phyloP scores from a whole-genome alignment of 2,329 filamentous ascomycete genomes.

The Metarhizium brunneum region DNA sequence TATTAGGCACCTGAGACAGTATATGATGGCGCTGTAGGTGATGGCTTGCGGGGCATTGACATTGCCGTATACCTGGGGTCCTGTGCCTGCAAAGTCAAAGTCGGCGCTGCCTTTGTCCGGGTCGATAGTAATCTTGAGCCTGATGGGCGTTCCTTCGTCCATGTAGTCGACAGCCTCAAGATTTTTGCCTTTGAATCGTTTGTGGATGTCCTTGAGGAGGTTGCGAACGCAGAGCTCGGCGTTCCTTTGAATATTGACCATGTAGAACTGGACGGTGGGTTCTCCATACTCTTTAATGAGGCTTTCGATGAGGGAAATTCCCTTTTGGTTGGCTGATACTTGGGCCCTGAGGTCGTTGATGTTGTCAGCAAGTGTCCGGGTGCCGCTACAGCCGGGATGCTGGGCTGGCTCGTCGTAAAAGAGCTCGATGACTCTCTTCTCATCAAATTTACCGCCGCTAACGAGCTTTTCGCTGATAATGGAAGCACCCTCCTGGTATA shows the following conservation, averaged over 20 bases:
- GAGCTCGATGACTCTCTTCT: slow-evolving; percentile 63
- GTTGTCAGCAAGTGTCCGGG: slow-evolving; percentile 70
- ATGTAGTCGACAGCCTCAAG: slow-evolving; percentile 69
- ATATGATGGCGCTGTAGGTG: slow-evolving; percentile 80
- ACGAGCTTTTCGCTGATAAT: slow-evolving; percentile 63
- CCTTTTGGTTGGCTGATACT: slow-evolving; percentile 76
- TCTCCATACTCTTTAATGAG: slow-evolving; percentile 73
- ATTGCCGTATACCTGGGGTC: slow-evolving; percentile 70
- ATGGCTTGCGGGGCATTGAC: slow-evolving; percentile 76
- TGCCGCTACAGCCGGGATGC: slow-evolving; percentile 68
- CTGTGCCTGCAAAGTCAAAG: slow-evolving; percentile 75
- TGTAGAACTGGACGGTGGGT: slow-evolving; percentile 73
- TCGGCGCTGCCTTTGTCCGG: slow-evolving; percentile 65
- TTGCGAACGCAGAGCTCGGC: slow-evolving; percentile 66
- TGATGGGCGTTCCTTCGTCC: slow-evolving; percentile 75
- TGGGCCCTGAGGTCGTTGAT: slow-evolving; percentile 78
- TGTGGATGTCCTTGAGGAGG: slow-evolving; percentile 61
- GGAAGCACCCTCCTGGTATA: slow-evolving; percentile 54
- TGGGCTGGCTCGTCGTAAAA: slow-evolving; percentile 66
- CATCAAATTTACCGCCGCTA: slow-evolving; percentile 67
- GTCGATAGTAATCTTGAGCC: slow-evolving; percentile 66
- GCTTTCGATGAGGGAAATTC: slow-evolving; percentile 68
- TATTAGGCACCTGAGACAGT: slow-evolving; percentile 72
- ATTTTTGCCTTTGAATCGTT: slow-evolving; percentile 60
- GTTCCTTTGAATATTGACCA: slow-evolving; percentile 72